Percentiles rank a stretch among this genome's conserved stretches.
Evolutionary conservation across 2,329 filamentous ascomycete genomes (phyloP).

Genomic region (Westerdykella aurantiaca): DNA sequence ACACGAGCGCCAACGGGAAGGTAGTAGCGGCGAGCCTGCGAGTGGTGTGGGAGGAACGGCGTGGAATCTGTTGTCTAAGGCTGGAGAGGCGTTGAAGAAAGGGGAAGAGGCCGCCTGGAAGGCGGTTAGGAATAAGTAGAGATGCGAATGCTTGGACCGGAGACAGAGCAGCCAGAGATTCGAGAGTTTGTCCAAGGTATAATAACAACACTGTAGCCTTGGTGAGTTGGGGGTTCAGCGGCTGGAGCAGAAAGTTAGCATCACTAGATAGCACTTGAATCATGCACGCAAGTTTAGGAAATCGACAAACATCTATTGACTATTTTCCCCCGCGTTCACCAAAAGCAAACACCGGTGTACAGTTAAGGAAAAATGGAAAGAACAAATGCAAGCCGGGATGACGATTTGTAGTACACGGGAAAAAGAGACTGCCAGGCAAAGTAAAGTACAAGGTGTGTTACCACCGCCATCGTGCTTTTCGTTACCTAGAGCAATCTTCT

Average conservation of each 20-base stretch:
- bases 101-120: conserved; percentile 34
- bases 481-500: conserved; percentile 41
- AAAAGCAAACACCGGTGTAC: conserved; percentile 30
- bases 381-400: conserved; percentile 37
- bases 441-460: conserved; percentile 42
- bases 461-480: conserved; percentile 38
- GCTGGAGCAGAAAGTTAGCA: background rate
- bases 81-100: conserved; percentile 31
- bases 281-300: conserved; percentile 13
- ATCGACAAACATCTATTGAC: conserved; percentile 35
- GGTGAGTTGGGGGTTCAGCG: background rate
- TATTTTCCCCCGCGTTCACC: conserved; percentile 33
- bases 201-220: background rate
- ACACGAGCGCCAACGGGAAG: conserved; percentile 8
- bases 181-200: too few species aligned
- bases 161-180: background rate
- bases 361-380: conserved; percentile 30
- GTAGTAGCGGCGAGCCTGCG: background rate
- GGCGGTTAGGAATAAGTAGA: conserved; percentile 26
- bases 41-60: conserved; percentile 26
- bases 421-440: conserved; percentile 32
- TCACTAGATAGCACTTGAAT: conserved; percentile 1
- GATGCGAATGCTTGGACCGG: background rate
- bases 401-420: conserved; percentile 33
- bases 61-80: conserved; percentile 34